Base-by-base conservation (phyloP, 352 stramenopile genomes). In the Blastocystis sp. region DNA sequence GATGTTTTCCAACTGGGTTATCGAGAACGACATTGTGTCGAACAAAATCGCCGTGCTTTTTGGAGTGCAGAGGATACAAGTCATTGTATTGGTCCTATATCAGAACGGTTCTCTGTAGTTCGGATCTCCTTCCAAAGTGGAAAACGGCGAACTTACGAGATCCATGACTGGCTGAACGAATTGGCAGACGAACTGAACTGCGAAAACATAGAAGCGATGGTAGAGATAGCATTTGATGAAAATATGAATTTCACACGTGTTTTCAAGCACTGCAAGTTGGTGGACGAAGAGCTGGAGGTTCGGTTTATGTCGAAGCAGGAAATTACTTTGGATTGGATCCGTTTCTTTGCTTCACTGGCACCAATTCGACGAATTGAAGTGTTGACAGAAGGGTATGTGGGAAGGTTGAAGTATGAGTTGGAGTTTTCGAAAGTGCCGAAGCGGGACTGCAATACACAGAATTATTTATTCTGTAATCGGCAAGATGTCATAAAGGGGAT, bases 181-280 rank as follows among this genome's bases (percentile, higher is more conserved):
- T 20, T 85, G 47, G n/a, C 43, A 39, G 47, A 85, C 11, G 34
- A 20, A 20, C 24, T 85, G 13, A 85, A 85, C 26, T 85, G 73
- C 16, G 47, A 85, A 30, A 43, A 85, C 56, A 34, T 85, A 20
- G 6, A 54, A 43, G 9, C 20, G 11, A 85, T 85, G 73, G 53
- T 37, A 50, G 11, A 68, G 34, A 24, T 18, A 9, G 41, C 30
- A 43, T 81, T 53, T 63, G 70, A 37, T 6, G n/a, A 43, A 16
- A 26, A 8, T 11, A 26, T 26, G 18, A n/a, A 64, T 20, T 81
- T 81, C 34, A 24, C 37, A 18, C 39, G 20, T 4, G 73, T 85
- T 30, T 68, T 85, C 34, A 85, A 85, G 53, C 73, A 85, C 16
- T 85, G 73, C 50, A 50, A n/a, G 20, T 24, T 66, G 4, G 30